phyloP scores from a whole-genome alignment of 768 basidiomycete species.

The Mycena epipterygia region DNA sequence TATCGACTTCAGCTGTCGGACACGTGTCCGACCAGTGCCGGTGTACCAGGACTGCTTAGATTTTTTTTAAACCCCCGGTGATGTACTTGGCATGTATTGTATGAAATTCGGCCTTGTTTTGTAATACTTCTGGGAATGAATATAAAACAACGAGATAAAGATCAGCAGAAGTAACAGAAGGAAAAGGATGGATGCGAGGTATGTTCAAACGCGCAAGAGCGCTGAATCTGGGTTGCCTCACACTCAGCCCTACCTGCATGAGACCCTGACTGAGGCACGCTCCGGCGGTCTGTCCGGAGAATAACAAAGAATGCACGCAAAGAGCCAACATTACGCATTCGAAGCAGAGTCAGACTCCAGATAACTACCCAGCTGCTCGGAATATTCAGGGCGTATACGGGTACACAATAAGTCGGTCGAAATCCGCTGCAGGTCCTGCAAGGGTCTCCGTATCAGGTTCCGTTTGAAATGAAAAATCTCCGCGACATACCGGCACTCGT shows the following conservation, averaged over 20 bases:
- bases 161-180: too few relatives aligned
- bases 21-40: too few relatives aligned
- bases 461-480: not conserved
- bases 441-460: slow-evolving; percentile 7
- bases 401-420: slow-evolving; percentile 24
- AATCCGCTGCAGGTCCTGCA: slow-evolving; percentile 28
- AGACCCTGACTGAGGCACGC: not conserved
- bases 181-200: too few relatives aligned
- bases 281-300: not conserved
- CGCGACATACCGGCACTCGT: slow-evolving; percentile 22
- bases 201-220: too few relatives aligned
- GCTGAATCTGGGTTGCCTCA: too few relatives aligned
- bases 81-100: too few relatives aligned
- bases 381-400: slow-evolving; percentile 23
- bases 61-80: too few relatives aligned
- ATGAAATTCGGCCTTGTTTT: too few relatives aligned
- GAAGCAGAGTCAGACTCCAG: slow-evolving; percentile 4
- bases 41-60: too few relatives aligned
- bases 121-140: too few relatives aligned
- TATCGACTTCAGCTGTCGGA: too few relatives aligned
- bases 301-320: slow-evolving; percentile 13
- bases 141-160: too few relatives aligned
- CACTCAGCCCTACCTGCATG: not conserved
- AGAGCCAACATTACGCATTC: slow-evolving; percentile 10
- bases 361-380: slow-evolving; percentile 6